Conservation (phyloP, 1,284 basidiomycete genomes). For the Golubevia sp. region DNA sequence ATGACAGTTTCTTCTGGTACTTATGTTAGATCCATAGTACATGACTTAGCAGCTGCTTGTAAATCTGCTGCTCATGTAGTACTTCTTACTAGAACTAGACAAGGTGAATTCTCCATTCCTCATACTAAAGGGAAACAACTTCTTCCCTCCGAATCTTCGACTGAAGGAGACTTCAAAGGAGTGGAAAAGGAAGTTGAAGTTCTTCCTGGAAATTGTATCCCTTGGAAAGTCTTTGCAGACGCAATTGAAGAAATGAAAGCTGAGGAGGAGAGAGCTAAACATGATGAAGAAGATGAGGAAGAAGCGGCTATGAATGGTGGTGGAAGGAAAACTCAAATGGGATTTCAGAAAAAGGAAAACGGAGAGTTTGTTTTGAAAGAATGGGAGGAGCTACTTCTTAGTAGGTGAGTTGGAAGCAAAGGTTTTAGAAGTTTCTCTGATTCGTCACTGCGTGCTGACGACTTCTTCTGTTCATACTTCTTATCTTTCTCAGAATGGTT, state of each 20-base stretch:
- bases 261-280: constrained; percentile 15
- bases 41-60: constrained; percentile 44
- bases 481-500: too few species aligned
- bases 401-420: constrained; percentile 13
- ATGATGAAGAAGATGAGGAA: not conserved
- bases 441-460: too few species aligned
- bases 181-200: not conserved
- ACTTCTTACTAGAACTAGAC: constrained; percentile 43
- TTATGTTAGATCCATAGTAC: constrained; percentile 57
- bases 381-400: constrained; percentile 42
- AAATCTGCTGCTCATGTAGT: constrained; percentile 56
- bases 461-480: too few species aligned
- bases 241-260: constrained; percentile 38
- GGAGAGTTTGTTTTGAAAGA: constrained; percentile 24
- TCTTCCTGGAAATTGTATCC: constrained; percentile 39
- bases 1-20: constrained; percentile 60
- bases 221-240: constrained; percentile 46
- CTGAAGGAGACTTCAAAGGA: not conserved
- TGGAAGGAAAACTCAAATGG: constrained; percentile 1
- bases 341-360: constrained; percentile 9
- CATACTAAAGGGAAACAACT: not conserved
- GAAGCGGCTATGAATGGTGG: not conserved
- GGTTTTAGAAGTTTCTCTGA: too few species aligned
- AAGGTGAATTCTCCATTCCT: constrained; percentile 43
- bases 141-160: not conserved